Evolutionary conservation across 1,284 basidiomycete species (phyloP), one percentile per base, ranked within the genome.

Genomic region (Pascua sp.): DNA sequence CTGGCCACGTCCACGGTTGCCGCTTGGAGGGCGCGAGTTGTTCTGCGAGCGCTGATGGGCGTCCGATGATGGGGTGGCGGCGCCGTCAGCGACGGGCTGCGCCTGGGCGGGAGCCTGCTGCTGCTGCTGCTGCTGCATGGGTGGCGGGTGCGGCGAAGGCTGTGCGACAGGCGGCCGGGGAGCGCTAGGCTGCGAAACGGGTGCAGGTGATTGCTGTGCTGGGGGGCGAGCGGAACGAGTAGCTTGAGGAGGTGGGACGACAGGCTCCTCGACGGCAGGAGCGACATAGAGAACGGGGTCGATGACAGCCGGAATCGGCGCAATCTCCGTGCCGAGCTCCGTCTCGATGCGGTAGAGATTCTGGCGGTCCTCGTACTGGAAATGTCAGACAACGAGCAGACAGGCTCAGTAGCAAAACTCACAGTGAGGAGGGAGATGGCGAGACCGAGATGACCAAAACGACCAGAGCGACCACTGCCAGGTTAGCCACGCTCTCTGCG

Each of bases 331-430:
- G 15, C 95, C 96, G 42, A 98, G 84, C 78, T 98, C 95, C 77
- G 96, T 91, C 78, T 98, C 96, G 70, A 98, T 98, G 68, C 90
- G 87, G 80, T 98, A 98, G 49, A 98, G 81, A 78, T 96, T 96
- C 83, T 97, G 98, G 56, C 95, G 82, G 74, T 98, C 95, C 79
- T 98, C 95, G 73, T 94, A 95, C 67, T 75, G 51, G 24, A 32
- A 74, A 77, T 60, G 78, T 65, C 47, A 68, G 24, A 32, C 24
- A 32, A 32, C 24, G 24, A 32, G 61, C 49, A 48, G 40, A n/a
- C 8, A 15, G n/a, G 16, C 9, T 50, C 36, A 13, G 12, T 12
- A 7, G 12, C 11, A 2, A 5, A 37, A 63, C 70, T 67, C 36
- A 76, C 70, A 11, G 91, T 95, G 66, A 94, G 88, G 49, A 97